phyloP scores from a whole-genome alignment of 208 protist genomes.

The Vickermania ingenoplastis region DNA sequence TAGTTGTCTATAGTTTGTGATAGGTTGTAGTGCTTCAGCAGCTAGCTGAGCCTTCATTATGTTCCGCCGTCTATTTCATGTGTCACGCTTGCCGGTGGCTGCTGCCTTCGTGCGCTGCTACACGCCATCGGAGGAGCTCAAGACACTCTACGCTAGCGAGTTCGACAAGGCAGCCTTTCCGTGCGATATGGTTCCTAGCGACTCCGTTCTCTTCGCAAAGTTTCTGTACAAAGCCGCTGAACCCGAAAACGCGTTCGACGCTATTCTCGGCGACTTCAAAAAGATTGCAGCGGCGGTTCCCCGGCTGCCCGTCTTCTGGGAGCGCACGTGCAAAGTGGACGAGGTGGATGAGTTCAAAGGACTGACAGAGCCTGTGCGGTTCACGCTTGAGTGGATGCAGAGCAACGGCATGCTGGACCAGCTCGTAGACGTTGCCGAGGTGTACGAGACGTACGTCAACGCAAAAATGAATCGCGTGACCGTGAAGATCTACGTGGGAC shows the following conservation, averaged over 20 bases:
- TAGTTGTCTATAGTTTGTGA: too few species aligned
- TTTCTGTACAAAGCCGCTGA: conserved; percentile 86
- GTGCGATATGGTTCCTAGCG: conserved; percentile 74
- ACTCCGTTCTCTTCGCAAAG: conserved; percentile 84
- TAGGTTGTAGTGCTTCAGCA: too few species aligned
- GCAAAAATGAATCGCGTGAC: conserved; percentile 73
- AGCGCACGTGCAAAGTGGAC: conserved; percentile 60
- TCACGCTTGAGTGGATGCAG: conserved; percentile 89
- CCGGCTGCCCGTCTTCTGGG: conserved; percentile 84
- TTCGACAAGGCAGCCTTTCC: conserved; percentile 77
- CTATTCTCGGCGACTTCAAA: conserved; percentile 72
- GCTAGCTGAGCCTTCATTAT: too few species aligned
- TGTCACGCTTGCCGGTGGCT: conserved; percentile 16
- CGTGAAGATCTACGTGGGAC: conserved; percentile 80
- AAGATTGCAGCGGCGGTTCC: conserved; percentile 46
- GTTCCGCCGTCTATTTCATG: conserved; percentile 64
- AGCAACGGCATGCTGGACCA: conserved; percentile 83
- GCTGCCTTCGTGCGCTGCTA: conserved; percentile 59
- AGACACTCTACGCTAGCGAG: conserved; percentile 84
- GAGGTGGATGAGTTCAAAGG: conserved; percentile 75
- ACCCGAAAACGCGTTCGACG: conserved; percentile 49
- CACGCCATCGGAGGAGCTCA: conserved; percentile 75
- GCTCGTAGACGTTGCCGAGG: conserved; percentile 64
- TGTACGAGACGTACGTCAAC: conserved; percentile 86
- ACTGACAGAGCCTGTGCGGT: conserved; percentile 63